These are phyloP conservation scores for Bryopsis sp. DNA, from an alignment of 139 green algal genomes.

Conservation along the genomic window DNA sequence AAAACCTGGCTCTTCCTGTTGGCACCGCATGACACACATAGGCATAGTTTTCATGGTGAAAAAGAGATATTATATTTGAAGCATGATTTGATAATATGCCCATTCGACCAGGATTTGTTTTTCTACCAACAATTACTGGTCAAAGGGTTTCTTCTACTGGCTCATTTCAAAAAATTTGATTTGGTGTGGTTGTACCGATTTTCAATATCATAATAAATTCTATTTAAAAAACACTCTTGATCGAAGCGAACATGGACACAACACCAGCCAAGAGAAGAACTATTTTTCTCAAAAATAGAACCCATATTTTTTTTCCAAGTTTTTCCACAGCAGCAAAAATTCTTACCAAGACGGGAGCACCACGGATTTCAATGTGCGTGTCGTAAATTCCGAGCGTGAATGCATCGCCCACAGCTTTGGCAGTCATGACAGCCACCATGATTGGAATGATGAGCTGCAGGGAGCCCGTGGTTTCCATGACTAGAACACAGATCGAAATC, in stretches of 20 bases:
- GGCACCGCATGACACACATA: background rate
- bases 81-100: background rate
- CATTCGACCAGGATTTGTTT: background rate
- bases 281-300: background rate
- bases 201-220: background rate
- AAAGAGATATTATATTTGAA: background rate
- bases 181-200: background rate
- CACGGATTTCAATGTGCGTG: constrained; percentile 51
- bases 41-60: background rate
- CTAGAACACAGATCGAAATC: constrained; percentile 60
- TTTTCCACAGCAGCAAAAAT: background rate
- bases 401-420: constrained; percentile 55
- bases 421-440: constrained; percentile 49
- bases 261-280: background rate
- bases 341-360: constrained; percentile 40
- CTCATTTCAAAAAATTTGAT: background rate
- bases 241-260: background rate
- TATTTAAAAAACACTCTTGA: background rate
- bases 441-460: constrained; percentile 55
- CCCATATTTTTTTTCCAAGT: background rate
- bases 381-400: constrained; percentile 51
- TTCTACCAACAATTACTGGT: background rate
- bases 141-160: background rate
- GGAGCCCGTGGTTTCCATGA: constrained; percentile 73
- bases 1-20: constrained; percentile 10